These are phyloP conservation scores for Inonotus hispidus DNA, from an alignment of 1,284 basidiomycete genomes.

Conservation along the genomic window DNA sequence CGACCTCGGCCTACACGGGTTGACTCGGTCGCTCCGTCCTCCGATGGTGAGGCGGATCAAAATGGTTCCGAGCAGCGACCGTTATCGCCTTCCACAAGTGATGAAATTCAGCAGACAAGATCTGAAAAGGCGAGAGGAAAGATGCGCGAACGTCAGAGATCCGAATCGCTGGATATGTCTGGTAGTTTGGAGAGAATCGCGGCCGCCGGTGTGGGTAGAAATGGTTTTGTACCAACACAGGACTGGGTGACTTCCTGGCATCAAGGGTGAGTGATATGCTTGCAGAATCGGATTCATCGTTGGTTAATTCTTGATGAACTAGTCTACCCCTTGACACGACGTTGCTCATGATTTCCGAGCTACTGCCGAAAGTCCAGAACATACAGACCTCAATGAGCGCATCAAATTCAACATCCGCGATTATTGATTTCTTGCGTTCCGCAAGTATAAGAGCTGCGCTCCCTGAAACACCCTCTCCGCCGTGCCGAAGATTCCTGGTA, in stretches of 20 bases:
- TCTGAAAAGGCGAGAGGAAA: slow-evolving; percentile 89
- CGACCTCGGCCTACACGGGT: slow-evolving; percentile 1
- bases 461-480: slow-evolving; percentile 59
- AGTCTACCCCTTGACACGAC: slow-evolving; percentile 84
- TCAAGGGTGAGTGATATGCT: slow-evolving; percentile 56
- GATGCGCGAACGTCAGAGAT: slow-evolving; percentile 61
- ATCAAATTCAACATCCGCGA: slow-evolving; percentile 56
- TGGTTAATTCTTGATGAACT: slow-evolving; percentile 5
- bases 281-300: slow-evolving; percentile 7
- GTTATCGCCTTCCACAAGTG: slow-evolving; percentile 40
- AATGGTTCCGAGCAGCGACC: slow-evolving; percentile 26
- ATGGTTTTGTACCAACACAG: slow-evolving; percentile 89
- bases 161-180: slow-evolving; percentile 54
- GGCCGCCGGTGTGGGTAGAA: slow-evolving; percentile 67
- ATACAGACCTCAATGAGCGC: slow-evolving; percentile 63
- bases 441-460: slow-evolving; percentile 64
- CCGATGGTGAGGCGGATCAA: slow-evolving; percentile 24
- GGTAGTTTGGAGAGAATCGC: slow-evolving; percentile 58
- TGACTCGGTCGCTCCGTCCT: slow-evolving; percentile 9
- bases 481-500: slow-evolving; percentile 71
- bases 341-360: slow-evolving; percentile 79
- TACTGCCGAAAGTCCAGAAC: slow-evolving; percentile 82
- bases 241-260: slow-evolving; percentile 94
- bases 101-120: slow-evolving; percentile 25
- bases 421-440: slow-evolving; percentile 64